Evolutionary conservation across 164 flowering plant species (phyloP), one percentile per base, ranked within the genome.

Genomic region (Tinospora cordifolia): DNA sequence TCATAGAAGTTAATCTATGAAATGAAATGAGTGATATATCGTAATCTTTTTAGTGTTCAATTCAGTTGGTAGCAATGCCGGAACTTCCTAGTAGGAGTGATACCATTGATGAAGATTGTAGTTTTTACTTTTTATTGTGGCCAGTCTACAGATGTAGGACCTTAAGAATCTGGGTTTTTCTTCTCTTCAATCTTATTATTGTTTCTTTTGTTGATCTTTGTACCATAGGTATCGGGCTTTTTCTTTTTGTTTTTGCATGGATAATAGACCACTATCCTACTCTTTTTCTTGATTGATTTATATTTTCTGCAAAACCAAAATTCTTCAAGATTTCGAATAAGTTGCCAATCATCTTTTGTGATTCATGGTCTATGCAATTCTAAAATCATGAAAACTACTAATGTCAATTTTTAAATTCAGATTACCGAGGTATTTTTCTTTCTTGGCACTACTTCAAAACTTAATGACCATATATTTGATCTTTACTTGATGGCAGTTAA

Each of bases 401-500:
- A 49, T 47, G 57, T 14, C 8, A 51, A 51, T n/a, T 51, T 51
- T 8, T 51, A 17, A 51, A 6, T 51, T 14, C 59, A 51, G 8
- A 8, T 41, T 41, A 51, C n/a, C 7, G 3, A 51, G 21, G 59
- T n/a, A n/a, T 17, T 15, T 51, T 51, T 51, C 59, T 10, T 49
- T 19, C 57, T 51, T 51, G 19, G 1, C 21, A 14, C 19, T 51
- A 4, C 21, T 41, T 8, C 19, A 51, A 14, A n/a, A 17, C 8
- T 51, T 51, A n/a, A 17, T 0, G n/a, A 24, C 15, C 41, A 22
- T n/a, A 24, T 17, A 30, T 15, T 24, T 30, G 27, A 17, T 30
- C 40, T 74, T 57, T 67, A 17, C 24, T 71, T 59, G 65, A 65
- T 60, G 74, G 73, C 88, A 94, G 99, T 95, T 19, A 95, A 95